These are phyloP conservation scores for Funneliformis caledonium DNA, from an alignment of 371 early-diverging fungal genomes.

Conservation along the genomic window DNA sequence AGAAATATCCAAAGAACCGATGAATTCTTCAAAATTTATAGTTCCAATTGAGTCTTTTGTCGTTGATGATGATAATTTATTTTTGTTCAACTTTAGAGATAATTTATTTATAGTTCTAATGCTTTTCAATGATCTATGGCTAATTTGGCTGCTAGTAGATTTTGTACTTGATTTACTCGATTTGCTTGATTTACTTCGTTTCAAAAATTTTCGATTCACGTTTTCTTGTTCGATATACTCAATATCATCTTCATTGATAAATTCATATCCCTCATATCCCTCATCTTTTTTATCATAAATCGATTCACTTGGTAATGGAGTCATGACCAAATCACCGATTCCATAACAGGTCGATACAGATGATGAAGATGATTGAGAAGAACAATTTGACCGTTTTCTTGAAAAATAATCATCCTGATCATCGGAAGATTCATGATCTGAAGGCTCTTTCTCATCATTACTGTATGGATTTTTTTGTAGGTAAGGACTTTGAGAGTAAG, in stretches of 20 bases:
- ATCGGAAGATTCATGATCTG: not conserved
- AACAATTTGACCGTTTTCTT: not conserved
- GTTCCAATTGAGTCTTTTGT: not conserved
- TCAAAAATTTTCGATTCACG: not conserved
- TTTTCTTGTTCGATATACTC: not conserved
- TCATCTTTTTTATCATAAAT: not conserved
- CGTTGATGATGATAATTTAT: not conserved
- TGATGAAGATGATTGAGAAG: not conserved
- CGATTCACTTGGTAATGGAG: not conserved
- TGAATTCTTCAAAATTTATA: not conserved
- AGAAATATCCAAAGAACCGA: not conserved
- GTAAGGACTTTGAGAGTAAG: not conserved
- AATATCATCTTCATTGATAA: not conserved
- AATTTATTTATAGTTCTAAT: not conserved
- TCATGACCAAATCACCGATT: not conserved
- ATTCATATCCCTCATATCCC: not conserved
- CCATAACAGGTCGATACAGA: not conserved
- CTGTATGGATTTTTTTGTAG: not conserved
- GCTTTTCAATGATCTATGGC: not conserved
- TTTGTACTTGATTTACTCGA: not conserved
- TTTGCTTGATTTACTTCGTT: not conserved
- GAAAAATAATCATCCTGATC: slow-evolving; percentile 1
- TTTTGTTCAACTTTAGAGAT: not conserved
- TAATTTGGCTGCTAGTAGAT: not conserved
- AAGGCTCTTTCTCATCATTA: not conserved